Evolutionary conservation across 192 early-diverging fungal species (phyloP).

Genomic region (Podila minutissima): DNA sequence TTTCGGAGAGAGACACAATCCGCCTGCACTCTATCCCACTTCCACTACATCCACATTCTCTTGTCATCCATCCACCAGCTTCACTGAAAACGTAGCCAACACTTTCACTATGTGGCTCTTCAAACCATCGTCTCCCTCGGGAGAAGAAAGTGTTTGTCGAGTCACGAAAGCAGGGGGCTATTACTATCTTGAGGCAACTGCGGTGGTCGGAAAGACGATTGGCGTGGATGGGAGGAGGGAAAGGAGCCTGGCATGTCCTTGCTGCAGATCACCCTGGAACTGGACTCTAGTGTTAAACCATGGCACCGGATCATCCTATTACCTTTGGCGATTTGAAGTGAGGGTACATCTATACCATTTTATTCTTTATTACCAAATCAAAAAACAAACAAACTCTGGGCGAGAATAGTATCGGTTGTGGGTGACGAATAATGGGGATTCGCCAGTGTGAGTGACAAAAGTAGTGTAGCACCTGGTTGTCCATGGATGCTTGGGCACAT

Average conservation of each 20-base stretch:
- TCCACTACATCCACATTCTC: conserved; percentile 4
- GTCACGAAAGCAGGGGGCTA: neutral
- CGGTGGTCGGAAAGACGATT: neutral
- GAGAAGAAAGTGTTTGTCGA: neutral
- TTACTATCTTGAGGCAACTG: neutral
- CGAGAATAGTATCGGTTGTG: no score
- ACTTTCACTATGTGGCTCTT: no score
- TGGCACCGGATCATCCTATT: conserved; percentile 48
- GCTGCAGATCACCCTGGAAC: conserved; percentile 52
- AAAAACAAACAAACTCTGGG: conserved; percentile 7
- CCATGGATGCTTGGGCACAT: no score
- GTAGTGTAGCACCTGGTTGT: no score
- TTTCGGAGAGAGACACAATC: conserved; percentile 50
- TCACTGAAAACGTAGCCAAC: neutral
- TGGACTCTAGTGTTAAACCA: conserved; percentile 45
- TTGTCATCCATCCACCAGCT: neutral
- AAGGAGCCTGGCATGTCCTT: conserved; percentile 48
- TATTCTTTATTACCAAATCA: conserved; percentile 5
- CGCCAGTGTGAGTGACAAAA: no score
- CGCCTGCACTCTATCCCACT: conserved; percentile 48
- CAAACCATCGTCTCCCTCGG: neutral
- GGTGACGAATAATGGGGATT: no score
- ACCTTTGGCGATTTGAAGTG: conserved; percentile 55
- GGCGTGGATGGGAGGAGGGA: conserved; percentile 18
- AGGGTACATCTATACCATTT: conserved; percentile 24